A percentile compares a stretch with the other conserved stretches of the same genome.
Conservation (phyloP, 2,329 filamentous ascomycete species). For the Aspergillus sp. region DNA sequence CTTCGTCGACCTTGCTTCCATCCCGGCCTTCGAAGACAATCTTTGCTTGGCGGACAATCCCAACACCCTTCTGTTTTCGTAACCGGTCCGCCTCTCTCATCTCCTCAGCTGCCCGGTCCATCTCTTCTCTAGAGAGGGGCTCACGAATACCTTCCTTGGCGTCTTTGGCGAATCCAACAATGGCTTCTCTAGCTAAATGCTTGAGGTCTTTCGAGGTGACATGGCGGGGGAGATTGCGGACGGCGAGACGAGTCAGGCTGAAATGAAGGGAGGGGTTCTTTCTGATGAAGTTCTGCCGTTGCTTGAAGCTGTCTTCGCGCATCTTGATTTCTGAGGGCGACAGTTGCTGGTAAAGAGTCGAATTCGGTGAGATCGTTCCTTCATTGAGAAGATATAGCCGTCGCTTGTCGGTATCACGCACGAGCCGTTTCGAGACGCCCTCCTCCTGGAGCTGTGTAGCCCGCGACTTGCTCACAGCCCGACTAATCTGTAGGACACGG, state of each 20-base stretch:
- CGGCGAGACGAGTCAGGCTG: slow-evolving; percentile 82
- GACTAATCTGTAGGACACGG: slow-evolving; percentile 78
- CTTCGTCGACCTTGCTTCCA: slow-evolving; percentile 79
- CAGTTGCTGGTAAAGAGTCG: slow-evolving; percentile 73
- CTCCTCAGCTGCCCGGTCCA: slow-evolving; percentile 73
- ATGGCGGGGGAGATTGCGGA: slow-evolving; percentile 86
- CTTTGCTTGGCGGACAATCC: slow-evolving; percentile 88
- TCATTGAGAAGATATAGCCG: slow-evolving; percentile 85
- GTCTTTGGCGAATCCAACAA: slow-evolving; percentile 90
- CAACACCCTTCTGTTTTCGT: slow-evolving; percentile 79
- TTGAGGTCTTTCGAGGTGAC: slow-evolving; percentile 87
- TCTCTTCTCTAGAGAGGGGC: slow-evolving; percentile 86
- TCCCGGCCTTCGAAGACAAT: slow-evolving; percentile 87
- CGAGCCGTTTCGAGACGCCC: slow-evolving; percentile 61
- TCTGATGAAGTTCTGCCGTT: slow-evolving; percentile 88
- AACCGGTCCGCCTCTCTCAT: slow-evolving; percentile 78
- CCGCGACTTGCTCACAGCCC: slow-evolving; percentile 80
- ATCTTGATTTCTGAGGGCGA: slow-evolving; percentile 79
- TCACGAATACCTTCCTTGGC: slow-evolving; percentile 75
- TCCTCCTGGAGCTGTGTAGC: slow-evolving; percentile 73
- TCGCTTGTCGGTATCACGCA: slow-evolving; percentile 81
- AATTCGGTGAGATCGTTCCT: slow-evolving; percentile 76
- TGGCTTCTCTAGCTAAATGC: slow-evolving; percentile 82
- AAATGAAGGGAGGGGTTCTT: slow-evolving; percentile 86
- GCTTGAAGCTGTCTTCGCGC: slow-evolving; percentile 80